Base-by-base conservation (phyloP, 2,329 filamentous ascomycete species). In the Aspergillus luchuensis region DNA sequence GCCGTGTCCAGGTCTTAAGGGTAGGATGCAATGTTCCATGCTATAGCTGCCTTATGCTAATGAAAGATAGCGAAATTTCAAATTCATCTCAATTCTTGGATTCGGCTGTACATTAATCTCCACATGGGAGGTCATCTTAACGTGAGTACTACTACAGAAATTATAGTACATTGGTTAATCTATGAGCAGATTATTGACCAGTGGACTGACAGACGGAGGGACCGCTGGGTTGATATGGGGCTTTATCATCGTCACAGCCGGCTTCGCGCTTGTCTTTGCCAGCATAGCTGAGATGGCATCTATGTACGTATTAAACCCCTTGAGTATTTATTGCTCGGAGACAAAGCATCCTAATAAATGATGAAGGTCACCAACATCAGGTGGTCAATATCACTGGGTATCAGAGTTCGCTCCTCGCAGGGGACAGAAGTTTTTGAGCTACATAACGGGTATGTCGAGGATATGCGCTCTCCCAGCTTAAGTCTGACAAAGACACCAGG, bases 371-470 rank as follows among this genome's bases (percentile, higher is more conserved):
- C 78, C 78, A 13, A 79, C 75, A 43, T 71, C 77, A 6, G 75
- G 75, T 39, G 75, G 74, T 15, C 75, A 77, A 51, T 76, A 78
- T 54, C 76, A 79, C 58, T 79, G 76, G 75, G 75, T 79, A 3
- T 76, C 74, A 13, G 74, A 80, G 43, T 80, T 82, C 63, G 78
- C 80, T n/a, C 79, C 79, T 15, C 69, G 62, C 11, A 67, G 65
- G 5, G 73, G 63, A 25, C 78, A 80, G 57, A 80, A 77, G 38
- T 74, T 76, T 33, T 70, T 83, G 0, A 81, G 79, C 55, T 83
- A 81, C 65, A 74, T 77, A 33, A 77, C 79, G 11, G 77, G 78
- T 74, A 71, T 51, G 57, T 30, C n/a, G 52, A 28, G 23, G 25
- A 17, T 41, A 17, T 3, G 28, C 1, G 11, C 8, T 23, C 21